These are phyloP conservation scores for Lipomyces chichibuensis DNA, from an alignment of 805 yeast species.

Conservation along the genomic window DNA sequence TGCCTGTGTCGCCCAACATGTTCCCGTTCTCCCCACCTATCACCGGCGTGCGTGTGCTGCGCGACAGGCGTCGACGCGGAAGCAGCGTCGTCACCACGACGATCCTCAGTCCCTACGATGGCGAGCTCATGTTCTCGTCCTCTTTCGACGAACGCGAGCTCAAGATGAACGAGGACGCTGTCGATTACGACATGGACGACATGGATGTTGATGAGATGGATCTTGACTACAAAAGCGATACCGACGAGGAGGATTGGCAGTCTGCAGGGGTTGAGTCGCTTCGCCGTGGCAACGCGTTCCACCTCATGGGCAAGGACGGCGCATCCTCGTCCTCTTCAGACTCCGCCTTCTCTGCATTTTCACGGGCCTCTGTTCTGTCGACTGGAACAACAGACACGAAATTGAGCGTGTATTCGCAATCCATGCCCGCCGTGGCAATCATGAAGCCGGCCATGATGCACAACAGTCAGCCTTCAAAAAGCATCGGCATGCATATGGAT, in stretches of 20 bases:
- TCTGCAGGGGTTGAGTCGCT: slow-evolving; percentile 79
- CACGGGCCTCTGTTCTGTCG: slow-evolving; percentile 26
- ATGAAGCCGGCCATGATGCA: slow-evolving; percentile 9
- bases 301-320: slow-evolving; percentile 12
- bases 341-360: slow-evolving; percentile 18
- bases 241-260: slow-evolving; percentile 98
- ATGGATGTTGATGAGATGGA: slow-evolving; percentile 25
- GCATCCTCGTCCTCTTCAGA: slow-evolving; percentile 26
- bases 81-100: slow-evolving; percentile 34
- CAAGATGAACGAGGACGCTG: slow-evolving; percentile 16
- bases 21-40: slow-evolving; percentile 33
- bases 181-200: slow-evolving; percentile 19
- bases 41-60: slow-evolving; percentile 29
- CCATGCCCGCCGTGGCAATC: slow-evolving; percentile 16
- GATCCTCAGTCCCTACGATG: slow-evolving; percentile 32
- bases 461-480: slow-evolving; percentile 1
- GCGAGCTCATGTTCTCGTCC: slow-evolving; percentile 33
- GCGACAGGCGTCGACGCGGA: slow-evolving; percentile 30
- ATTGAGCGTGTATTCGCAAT: slow-evolving; percentile 21
- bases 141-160: slow-evolving; percentile 26
- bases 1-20: slow-evolving; percentile 33
- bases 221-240: slow-evolving; percentile 53
- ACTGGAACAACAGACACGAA: slow-evolving; percentile 14
- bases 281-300: slow-evolving; percentile 42
- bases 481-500: neutral